These are phyloP conservation scores for Hygrocybe punicea DNA, from an alignment of 768 basidiomycete species.

Conservation along the genomic window DNA sequence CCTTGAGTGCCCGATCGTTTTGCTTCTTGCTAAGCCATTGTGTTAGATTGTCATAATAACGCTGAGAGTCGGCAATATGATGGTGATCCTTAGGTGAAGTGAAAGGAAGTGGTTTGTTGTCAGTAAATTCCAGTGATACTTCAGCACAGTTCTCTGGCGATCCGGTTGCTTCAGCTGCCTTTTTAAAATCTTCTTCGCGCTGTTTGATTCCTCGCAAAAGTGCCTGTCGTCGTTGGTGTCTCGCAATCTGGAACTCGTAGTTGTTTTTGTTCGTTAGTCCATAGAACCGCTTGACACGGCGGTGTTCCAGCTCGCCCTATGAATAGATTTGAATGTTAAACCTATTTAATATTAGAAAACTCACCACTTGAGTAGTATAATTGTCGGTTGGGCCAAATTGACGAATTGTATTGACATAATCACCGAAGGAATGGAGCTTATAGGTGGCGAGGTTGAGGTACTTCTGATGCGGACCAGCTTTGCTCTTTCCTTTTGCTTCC, in stretches of 20 bases:
- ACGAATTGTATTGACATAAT: conserved; percentile 32
- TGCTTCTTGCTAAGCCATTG: neutral
- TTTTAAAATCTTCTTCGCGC: neutral
- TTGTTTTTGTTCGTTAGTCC: conserved; percentile 28
- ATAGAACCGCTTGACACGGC: conserved; percentile 32
- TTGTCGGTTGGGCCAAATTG: conserved; percentile 38
- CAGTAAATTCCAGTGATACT: neutral
- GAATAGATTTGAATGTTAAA: neutral
- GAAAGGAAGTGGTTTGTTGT: conserved; percentile 1
- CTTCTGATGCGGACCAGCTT: conserved; percentile 9
- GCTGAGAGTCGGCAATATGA: conserved; percentile 23
- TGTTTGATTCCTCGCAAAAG: conserved; percentile 1
- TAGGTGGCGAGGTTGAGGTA: conserved; percentile 32
- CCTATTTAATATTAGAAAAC: conserved; percentile 5
- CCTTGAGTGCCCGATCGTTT: conserved; percentile 6
- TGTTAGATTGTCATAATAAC: conserved; percentile 2
- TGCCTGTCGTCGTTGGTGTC: conserved; percentile 8
- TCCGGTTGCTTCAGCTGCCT: neutral
- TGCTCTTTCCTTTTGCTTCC: neutral
- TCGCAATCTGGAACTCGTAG: conserved; percentile 22
- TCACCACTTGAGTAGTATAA: conserved; percentile 41
- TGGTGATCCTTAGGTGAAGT: conserved; percentile 5
- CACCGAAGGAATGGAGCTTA: conserved; percentile 40
- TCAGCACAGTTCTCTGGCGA: neutral
- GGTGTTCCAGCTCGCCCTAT: conserved; percentile 40